Base-by-base conservation (phyloP, 2,329 filamentous ascomycete genomes). In the Nothophoma quercina region DNA sequence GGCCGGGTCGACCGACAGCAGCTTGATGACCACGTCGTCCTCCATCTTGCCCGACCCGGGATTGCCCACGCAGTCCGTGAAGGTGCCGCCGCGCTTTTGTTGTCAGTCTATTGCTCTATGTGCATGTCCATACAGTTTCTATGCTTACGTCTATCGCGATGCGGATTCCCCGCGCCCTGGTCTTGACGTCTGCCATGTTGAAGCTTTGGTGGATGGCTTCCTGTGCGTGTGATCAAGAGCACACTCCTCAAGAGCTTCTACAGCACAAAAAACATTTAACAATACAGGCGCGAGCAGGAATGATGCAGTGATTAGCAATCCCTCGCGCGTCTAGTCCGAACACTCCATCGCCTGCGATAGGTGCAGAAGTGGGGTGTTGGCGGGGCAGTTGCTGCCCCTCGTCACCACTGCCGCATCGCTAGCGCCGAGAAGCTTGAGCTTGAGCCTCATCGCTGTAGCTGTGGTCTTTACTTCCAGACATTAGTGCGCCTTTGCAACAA, bases 31-130 rank as follows among this genome's bases (percentile, higher is more conserved):
- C 44, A 92, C 83, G 70, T 95, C 89, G 71, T 93, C 85, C 68
- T 84, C 79, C 76, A 87, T 86, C 58, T 81, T 81, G 15, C 82
- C 89, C 60, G 81, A 87, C 64, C 83, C 86, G 5, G 89, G 84
- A 65, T 93, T 93, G 60, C 91, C 91, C 16, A 96, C 89, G 70
- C 91, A 96, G 76, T 96, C 92, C 30, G 92, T 96, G 72, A 96
- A 96, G 22, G 92, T 96, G 51, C 92, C 92, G 61, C 92, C 92
- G 56, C 92, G 87, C 76, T 87, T n/a, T 64, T 3, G 13, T 13
- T 15, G 39, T 51, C 34, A 44, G 47, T 33, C n/a, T n/a, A n/a
- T n/a, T n/a, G n/a, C n/a, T n/a, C n/a, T n/a, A n/a, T n/a, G n/a
- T n/a, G n/a, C n/a, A n/a, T n/a, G 44, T 62, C 51, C 67, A 55